phyloP scores from a whole-genome alignment of 225 moss, liverwort and hornwort species.

The Pleurozium schreberi region DNA sequence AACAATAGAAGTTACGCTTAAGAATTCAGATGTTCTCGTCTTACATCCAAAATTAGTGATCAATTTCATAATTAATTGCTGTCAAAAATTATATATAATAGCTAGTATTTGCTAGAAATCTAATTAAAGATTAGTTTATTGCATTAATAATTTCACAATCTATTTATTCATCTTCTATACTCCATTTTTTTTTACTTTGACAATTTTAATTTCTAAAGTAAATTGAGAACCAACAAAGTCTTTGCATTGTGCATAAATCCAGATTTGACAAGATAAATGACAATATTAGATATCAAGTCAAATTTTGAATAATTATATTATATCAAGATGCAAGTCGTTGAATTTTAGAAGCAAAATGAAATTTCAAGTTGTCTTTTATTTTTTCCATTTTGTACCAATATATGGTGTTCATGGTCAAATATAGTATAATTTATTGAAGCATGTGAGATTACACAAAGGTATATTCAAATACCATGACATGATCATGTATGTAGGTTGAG shows the following conservation, averaged over 20 bases:
- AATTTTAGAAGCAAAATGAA: neutral
- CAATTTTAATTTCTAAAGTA: neutral
- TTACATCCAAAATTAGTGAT: neutral
- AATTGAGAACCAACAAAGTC: neutral
- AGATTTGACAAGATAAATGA: neutral
- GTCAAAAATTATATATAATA: neutral
- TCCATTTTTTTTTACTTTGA: neutral
- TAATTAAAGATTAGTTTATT: neutral
- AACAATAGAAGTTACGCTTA: neutral
- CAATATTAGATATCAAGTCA: neutral
- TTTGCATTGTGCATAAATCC: neutral
- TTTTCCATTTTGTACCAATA: neutral
- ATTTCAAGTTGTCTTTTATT: too few species aligned
- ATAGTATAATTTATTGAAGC: neutral
- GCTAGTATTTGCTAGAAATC: neutral
- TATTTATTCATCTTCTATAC: neutral
- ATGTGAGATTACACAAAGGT: neutral
- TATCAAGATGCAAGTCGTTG: neutral
- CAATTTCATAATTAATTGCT: neutral
- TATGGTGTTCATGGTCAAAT: neutral
- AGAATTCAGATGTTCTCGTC: neutral
- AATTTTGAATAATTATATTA: neutral
- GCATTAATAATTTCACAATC: neutral
- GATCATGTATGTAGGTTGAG: fast-evolving
- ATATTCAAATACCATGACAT: neutral